Evolutionary conservation across 129 eudicot species (phyloP).

Genomic region (Arctium lappa): DNA sequence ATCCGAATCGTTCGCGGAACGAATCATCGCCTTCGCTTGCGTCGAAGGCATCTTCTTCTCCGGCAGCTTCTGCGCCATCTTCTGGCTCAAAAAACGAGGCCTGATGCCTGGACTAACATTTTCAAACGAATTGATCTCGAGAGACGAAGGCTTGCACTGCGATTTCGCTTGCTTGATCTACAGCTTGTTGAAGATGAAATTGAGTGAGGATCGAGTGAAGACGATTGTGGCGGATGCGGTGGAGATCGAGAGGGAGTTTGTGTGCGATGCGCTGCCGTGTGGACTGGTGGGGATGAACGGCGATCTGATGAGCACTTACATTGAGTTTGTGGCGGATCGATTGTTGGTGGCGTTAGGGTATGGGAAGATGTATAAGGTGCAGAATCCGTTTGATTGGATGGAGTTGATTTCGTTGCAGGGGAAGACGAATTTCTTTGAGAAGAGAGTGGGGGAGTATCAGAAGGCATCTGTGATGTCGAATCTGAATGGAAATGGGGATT

Average conservation of each 20-base stretch:
- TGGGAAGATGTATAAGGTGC: slow-evolving; percentile 54
- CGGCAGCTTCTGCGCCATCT: slow-evolving; percentile 81
- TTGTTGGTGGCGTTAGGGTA: slow-evolving; percentile 61
- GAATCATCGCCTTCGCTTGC: slow-evolving; percentile 74
- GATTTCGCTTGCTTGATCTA: slow-evolving; percentile 80
- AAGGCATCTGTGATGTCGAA: slow-evolving; percentile 82
- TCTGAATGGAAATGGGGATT: slow-evolving; percentile 53
- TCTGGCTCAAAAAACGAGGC: slow-evolving; percentile 87
- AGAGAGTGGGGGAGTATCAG: slow-evolving; percentile 91
- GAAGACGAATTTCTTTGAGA: slow-evolving; percentile 93
- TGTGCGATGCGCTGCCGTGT: slow-evolving; percentile 80
- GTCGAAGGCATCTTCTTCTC: slow-evolving; percentile 89
- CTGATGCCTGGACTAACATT: slow-evolving; percentile 79
- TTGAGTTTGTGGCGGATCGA: slow-evolving; percentile 78
- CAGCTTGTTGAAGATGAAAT: slow-evolving; percentile 48
- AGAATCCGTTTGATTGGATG: slow-evolving; percentile 95
- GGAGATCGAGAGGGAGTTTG: slow-evolving; percentile 81
- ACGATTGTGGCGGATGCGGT: slow-evolving; percentile 67
- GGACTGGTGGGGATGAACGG: slow-evolving; percentile 86
- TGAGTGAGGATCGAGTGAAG: slow-evolving; percentile 66
- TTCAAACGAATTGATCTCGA: slow-evolving; percentile 75
- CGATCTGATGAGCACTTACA: slow-evolving; percentile 73
- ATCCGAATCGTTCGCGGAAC: slow-evolving; percentile 65
- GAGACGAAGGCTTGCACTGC: slow-evolving; percentile 86
- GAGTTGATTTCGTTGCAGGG: slow-evolving; percentile 80